phyloP scores from a whole-genome alignment of 139 green algal genomes.

The Chlorella vulgaris region DNA sequence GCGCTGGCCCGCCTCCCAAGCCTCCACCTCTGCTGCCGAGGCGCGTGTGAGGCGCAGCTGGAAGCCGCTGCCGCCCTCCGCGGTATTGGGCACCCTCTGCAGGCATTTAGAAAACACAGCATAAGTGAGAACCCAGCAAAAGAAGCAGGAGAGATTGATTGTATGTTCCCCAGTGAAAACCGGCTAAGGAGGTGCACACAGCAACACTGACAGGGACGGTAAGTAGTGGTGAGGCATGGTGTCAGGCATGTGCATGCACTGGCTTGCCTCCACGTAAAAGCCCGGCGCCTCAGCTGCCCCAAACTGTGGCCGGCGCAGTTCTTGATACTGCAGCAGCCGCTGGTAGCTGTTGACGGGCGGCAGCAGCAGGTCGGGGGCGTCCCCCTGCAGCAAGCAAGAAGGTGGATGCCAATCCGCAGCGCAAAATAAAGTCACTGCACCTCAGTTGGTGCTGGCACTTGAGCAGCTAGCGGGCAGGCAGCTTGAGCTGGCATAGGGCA shows the following conservation, averaged over 20 bases:
- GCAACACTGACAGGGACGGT: neutral
- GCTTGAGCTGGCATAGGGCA: too few species aligned
- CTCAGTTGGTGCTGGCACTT: too few species aligned
- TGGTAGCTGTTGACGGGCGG: conserved; percentile 56
- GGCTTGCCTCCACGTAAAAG: conserved; percentile 52
- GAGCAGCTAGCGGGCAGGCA: too few species aligned
- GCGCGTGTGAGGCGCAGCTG: conserved; percentile 45
- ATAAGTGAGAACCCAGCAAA: too few species aligned
- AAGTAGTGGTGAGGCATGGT: neutral
- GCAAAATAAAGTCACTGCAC: too few species aligned
- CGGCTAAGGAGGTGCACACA: neutral
- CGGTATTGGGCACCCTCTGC: neutral
- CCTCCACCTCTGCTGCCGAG: conserved; percentile 23
- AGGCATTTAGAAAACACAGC: too few species aligned
- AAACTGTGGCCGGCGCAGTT: conserved; percentile 55
- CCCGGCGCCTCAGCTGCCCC: conserved; percentile 29
- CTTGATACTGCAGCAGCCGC: conserved; percentile 70
- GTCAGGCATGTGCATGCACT: neutral
- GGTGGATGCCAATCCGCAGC: too few species aligned
- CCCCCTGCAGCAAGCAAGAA: conserved; percentile 35
- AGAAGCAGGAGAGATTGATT: too few species aligned
- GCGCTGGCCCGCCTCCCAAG: conserved; percentile 36
- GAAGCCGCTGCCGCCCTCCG: neutral
- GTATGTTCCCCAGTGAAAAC: too few species aligned
- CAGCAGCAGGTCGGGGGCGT: conserved; percentile 48